Conservation (phyloP, 495 filamentous ascomycete species). For the Trichoderma virens region DNA sequence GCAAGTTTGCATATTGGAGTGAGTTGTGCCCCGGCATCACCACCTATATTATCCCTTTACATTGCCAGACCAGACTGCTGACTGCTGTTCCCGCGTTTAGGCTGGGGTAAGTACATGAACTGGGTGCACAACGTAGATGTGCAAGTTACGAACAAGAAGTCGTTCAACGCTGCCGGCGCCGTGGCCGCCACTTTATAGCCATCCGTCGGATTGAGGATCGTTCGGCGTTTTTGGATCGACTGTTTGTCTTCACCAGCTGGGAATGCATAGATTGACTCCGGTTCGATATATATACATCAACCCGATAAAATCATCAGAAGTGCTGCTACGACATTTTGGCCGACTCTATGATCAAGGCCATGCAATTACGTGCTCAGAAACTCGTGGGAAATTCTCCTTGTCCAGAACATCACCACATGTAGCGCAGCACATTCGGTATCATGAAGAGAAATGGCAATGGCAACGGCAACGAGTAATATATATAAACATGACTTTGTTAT, state of each 20-base stretch:
- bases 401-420: background rate
- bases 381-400: background rate
- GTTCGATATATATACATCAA: background rate
- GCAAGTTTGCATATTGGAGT: conserved; percentile 97
- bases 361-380: background rate
- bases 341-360: background rate
- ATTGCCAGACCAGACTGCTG: background rate
- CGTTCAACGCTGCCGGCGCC: conserved; percentile 61
- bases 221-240: background rate
- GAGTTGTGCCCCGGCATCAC: conserved; percentile 24
- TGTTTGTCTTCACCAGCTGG: background rate
- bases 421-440: background rate
- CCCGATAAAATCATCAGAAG: background rate
- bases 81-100: conserved; percentile 22
- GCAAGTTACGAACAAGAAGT: conserved; percentile 38
- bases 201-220: background rate
- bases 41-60: no score
- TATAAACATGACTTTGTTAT: background rate
- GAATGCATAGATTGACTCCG: background rate
- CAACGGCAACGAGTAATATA: background rate
- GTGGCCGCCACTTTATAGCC: conserved; percentile 59
- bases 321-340: background rate
- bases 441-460: background rate
- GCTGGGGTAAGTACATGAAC: conserved; percentile 52
- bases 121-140: conserved; percentile 50